These are phyloP conservation scores for Smittium mucronatum DNA, from an alignment of 371 early-diverging fungal species.

Conservation along the genomic window DNA sequence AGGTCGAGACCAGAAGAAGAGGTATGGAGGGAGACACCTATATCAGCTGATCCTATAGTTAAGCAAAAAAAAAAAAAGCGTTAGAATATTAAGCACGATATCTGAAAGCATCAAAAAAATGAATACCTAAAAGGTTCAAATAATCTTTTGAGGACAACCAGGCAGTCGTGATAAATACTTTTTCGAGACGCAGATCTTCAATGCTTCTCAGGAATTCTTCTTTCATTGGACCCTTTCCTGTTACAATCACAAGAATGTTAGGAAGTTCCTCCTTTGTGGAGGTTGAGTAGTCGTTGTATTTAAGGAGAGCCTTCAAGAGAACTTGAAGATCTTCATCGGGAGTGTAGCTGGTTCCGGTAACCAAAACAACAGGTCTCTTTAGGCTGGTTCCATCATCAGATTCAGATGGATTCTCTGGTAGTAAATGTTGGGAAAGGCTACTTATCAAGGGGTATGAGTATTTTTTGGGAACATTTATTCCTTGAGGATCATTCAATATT, in stretches of 20 bases:
- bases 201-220: slow-evolving; percentile 51
- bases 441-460: slow-evolving; percentile 12
- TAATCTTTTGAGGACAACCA: slow-evolving; percentile 80
- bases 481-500: neutral
- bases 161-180: slow-evolving; percentile 55
- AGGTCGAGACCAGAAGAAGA: slow-evolving; percentile 88
- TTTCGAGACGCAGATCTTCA: slow-evolving; percentile 33
- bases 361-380: slow-evolving; percentile 56
- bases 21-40: slow-evolving; percentile 83
- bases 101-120: too few species aligned
- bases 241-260: slow-evolving; percentile 65
- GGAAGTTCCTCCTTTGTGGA: slow-evolving; percentile 31
- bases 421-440: slow-evolving; percentile 14
- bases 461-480: slow-evolving; percentile 12
- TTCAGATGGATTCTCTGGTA: slow-evolving; percentile 5
- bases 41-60: slow-evolving; percentile 62
- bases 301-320: slow-evolving; percentile 52
- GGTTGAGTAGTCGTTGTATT: slow-evolving; percentile 37
- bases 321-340: slow-evolving; percentile 87
- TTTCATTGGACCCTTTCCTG: slow-evolving; percentile 83
- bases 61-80: neutral
- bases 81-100: neutral
- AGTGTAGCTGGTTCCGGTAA: slow-evolving; percentile 92
- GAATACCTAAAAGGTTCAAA: slow-evolving; percentile 46
- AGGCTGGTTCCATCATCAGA: slow-evolving; percentile 21